Conservation (phyloP, 352 stramenopile genomes). For the Globisporangium splendens region DNA sequence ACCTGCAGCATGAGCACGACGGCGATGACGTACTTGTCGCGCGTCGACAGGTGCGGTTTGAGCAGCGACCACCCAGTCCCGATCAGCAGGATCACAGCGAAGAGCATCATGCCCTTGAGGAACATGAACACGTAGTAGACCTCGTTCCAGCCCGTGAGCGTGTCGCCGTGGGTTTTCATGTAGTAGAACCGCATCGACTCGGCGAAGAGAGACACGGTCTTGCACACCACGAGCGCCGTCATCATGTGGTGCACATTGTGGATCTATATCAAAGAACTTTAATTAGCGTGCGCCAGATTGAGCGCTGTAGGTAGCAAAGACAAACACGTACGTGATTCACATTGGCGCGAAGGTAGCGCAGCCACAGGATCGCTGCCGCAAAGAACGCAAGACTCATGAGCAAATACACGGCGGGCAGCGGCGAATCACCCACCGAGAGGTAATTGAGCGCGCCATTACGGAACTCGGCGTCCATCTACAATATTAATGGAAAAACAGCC, state of each 20-base stretch:
- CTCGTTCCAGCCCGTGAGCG: conserved; percentile 88
- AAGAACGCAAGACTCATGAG: conserved; percentile 74
- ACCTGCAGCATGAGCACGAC: conserved; percentile 90
- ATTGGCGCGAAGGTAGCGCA: conserved; percentile 53
- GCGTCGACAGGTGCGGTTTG: conserved; percentile 92
- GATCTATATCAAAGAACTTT: conserved; percentile 34
- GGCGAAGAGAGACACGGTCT: conserved; percentile 91
- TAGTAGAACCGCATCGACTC: conserved; percentile 95
- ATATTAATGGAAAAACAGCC: no score
- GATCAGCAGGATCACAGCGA: conserved; percentile 97
- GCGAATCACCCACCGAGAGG: conserved; percentile 76
- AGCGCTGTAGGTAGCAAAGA: neutral
- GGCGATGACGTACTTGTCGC: conserved; percentile 94
- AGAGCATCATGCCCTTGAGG: conserved; percentile 95
- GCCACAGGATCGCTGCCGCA: conserved; percentile 52
- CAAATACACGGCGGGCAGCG: conserved; percentile 86
- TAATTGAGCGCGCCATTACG: conserved; percentile 79
- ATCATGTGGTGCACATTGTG: conserved; percentile 97
- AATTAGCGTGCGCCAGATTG: neutral
- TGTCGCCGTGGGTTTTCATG: conserved; percentile 93
- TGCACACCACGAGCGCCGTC: conserved; percentile 91
- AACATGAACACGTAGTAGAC: conserved; percentile 96
- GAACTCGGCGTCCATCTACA: conserved; percentile 83
- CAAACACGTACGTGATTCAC: conserved; percentile 57
- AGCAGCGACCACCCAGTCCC: conserved; percentile 96